Percentiles rank a stretch among this genome's conserved stretches.
Conservation (phyloP, 306 rosid genomes). For the Phaseolus lunatus region DNA sequence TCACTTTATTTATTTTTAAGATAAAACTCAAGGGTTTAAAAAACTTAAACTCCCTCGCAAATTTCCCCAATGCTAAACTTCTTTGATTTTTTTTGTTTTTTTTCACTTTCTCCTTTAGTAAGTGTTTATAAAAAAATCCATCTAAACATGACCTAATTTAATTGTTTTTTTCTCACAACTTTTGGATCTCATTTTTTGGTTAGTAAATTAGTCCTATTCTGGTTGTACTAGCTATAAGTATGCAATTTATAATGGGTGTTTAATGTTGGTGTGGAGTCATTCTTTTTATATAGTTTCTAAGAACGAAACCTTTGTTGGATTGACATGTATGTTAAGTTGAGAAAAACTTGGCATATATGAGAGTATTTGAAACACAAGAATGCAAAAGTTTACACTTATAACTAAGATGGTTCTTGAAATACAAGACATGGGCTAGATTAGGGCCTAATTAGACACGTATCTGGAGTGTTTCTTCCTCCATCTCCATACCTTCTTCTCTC, state of each 20-base stretch:
- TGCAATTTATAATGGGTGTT: not conserved
- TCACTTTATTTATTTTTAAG: too few relatives aligned
- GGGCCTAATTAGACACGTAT: not conserved
- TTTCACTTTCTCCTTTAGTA: not conserved
- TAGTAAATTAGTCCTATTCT: conserved; percentile 2
- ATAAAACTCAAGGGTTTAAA: too few relatives aligned
- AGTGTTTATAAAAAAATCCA: too few relatives aligned
- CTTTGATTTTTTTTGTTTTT: not conserved
- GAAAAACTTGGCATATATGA: not conserved
- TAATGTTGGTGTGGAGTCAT: not conserved
- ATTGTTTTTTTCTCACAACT: not conserved
- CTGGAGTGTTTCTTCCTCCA: too few relatives aligned
- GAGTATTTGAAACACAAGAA: not conserved
- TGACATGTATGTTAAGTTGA: not conserved
- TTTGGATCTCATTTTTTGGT: not conserved
- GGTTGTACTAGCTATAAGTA: not conserved
- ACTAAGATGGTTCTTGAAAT: not conserved
- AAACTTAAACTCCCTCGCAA: too few relatives aligned
- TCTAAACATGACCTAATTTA: not conserved
- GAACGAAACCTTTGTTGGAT: not conserved
- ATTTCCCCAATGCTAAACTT: too few relatives aligned
- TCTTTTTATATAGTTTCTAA: not conserved
- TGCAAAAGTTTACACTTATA: not conserved
- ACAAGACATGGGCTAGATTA: not conserved
- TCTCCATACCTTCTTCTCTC: too few relatives aligned